phyloP scores from a whole-genome alignment of 371 early-diverging fungal genomes.

The Mortierella sp. region DNA sequence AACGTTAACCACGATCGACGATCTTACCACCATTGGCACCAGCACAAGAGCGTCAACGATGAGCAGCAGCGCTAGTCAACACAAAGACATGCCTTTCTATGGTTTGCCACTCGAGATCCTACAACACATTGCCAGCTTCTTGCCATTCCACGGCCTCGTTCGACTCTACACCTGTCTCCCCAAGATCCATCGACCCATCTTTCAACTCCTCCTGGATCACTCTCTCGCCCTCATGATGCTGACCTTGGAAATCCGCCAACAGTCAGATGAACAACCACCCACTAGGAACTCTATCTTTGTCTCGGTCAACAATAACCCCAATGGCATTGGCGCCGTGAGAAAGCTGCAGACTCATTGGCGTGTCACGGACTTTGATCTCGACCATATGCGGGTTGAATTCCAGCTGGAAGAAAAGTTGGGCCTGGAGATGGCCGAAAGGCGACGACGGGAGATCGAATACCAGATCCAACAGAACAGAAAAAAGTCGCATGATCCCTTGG shows the following conservation, averaged over 20 bases:
- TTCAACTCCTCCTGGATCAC: slow-evolving; percentile 34
- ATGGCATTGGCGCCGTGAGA: background rate
- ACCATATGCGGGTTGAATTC: slow-evolving; percentile 28
- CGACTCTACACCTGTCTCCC: slow-evolving; percentile 36
- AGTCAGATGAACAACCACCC: background rate
- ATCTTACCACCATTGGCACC: background rate
- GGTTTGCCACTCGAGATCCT: slow-evolving; percentile 43
- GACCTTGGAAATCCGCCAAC: slow-evolving; percentile 36
- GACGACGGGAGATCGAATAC: slow-evolving; percentile 15
- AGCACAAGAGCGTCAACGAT: background rate
- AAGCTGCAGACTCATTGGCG: slow-evolving; percentile 32
- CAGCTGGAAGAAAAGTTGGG: slow-evolving; percentile 48
- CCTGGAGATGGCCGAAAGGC: slow-evolving; percentile 32
- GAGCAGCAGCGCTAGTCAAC: background rate
- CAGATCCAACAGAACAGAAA: slow-evolving; percentile 2
- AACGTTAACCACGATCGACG: background rate
- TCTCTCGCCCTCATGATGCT: slow-evolving; percentile 42
- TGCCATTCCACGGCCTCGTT: slow-evolving; percentile 40
- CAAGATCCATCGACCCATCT: slow-evolving; percentile 22
- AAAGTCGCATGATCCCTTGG: background rate
- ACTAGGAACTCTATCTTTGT: background rate
- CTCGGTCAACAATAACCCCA: background rate
- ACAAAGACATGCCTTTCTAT: slow-evolving; percentile 18
- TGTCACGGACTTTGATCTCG: slow-evolving; percentile 30
- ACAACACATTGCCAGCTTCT: slow-evolving; percentile 31